Conservation (phyloP, 192 early-diverging fungal genomes). For the Coemansia erecta region DNA sequence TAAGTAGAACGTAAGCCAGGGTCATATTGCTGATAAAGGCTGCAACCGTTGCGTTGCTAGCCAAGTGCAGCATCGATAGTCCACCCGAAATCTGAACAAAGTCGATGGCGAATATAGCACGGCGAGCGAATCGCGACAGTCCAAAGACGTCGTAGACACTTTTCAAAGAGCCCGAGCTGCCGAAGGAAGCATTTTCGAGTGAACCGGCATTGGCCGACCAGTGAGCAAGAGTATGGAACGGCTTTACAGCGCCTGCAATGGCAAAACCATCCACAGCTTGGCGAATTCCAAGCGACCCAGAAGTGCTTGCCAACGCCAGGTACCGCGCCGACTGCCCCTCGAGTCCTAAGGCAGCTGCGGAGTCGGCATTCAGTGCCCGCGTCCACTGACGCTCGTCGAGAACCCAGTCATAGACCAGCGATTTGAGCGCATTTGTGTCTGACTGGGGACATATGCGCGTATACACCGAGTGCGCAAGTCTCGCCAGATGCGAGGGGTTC, state of each 20-base stretch:
- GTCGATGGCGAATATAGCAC: slow-evolving; percentile 33
- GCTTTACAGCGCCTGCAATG: background rate
- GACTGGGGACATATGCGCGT: slow-evolving; percentile 28
- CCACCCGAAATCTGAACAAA: slow-evolving; percentile 18
- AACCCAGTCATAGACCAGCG: slow-evolving; percentile 26
- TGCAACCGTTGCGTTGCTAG: background rate
- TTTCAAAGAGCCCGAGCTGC: too few species aligned
- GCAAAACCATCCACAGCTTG: slow-evolving; percentile 21
- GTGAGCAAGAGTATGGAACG: slow-evolving; percentile 37
- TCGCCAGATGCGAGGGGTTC: slow-evolving; percentile 29
- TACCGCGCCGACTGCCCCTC: slow-evolving; percentile 2
- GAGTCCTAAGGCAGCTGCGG: background rate
- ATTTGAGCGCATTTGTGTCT: slow-evolving; percentile 4
- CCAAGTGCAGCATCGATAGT: background rate
- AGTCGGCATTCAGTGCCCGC: slow-evolving; percentile 8
- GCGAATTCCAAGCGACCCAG: slow-evolving; percentile 27
- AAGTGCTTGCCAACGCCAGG: slow-evolving; percentile 9
- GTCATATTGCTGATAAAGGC: slow-evolving; percentile 22
- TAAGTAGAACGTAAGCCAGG: slow-evolving; percentile 40
- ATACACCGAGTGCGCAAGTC: slow-evolving; percentile 27
- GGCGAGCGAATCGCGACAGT: slow-evolving; percentile 32
- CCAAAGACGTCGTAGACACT: slow-evolving; percentile 19
- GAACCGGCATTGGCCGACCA: slow-evolving; percentile 15
- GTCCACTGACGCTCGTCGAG: slow-evolving; percentile 16
- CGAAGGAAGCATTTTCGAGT: too few species aligned